phyloP scores from a whole-genome alignment of 371 early-diverging fungal species.

The Conidiobolus incongruus region DNA sequence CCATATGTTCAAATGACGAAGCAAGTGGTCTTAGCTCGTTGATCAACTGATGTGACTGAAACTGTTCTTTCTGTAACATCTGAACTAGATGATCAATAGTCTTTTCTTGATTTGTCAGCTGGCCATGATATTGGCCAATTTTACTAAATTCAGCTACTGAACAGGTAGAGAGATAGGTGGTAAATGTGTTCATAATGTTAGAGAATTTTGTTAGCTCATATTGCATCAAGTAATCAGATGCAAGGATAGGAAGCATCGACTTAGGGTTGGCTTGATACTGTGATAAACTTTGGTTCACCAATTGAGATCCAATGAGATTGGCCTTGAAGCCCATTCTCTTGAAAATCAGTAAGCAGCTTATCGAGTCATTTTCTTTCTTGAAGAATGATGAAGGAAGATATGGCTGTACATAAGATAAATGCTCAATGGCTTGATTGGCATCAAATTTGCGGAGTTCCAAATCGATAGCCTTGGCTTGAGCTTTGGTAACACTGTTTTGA shows the following conservation, averaged over 20 bases:
- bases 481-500: conserved; percentile 56
- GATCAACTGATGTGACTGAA: background rate
- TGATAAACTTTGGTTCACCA: conserved; percentile 7
- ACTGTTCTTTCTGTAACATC: conserved; percentile 42
- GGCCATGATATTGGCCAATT: conserved; percentile 41
- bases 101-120: conserved; percentile 40
- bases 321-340: conserved; percentile 61
- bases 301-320: conserved; percentile 42
- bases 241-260: too few species aligned
- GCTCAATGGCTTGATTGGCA: conserved; percentile 52
- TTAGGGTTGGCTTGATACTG: too few species aligned
- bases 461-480: conserved; percentile 72
- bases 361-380: conserved; percentile 52
- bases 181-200: conserved; percentile 12
- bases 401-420: conserved; percentile 42
- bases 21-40: conserved; percentile 14
- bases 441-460: conserved; percentile 72
- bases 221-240: too few species aligned
- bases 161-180: conserved; percentile 37
- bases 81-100: conserved; percentile 45
- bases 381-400: conserved; percentile 72
- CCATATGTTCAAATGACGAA: conserved; percentile 36
- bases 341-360: conserved; percentile 44
- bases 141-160: conserved; percentile 36
- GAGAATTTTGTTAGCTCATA: too few species aligned